Conservation (phyloP, 257 asterid species). For the Mitragyna speciosa region DNA sequence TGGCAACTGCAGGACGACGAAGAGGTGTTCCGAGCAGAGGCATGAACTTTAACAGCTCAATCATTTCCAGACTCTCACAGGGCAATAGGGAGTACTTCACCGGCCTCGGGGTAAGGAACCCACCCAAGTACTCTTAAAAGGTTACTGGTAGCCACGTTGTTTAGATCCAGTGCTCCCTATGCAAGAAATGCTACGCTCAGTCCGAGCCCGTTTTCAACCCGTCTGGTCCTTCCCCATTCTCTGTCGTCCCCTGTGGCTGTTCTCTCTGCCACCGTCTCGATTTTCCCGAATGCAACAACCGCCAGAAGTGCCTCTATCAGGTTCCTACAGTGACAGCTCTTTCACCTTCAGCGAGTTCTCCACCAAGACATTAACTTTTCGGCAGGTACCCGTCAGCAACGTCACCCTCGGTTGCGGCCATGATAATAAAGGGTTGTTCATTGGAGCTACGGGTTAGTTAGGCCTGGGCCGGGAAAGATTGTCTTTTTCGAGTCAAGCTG, state of each 20-base stretch:
- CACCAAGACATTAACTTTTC: slow-evolving; percentile 78
- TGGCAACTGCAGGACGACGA: slow-evolving; percentile 28
- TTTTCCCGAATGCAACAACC: slow-evolving; percentile 60
- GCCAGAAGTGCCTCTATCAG: slow-evolving; percentile 65
- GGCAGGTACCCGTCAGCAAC: slow-evolving; percentile 40
- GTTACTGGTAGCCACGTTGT: slow-evolving; percentile 91
- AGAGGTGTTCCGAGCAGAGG: slow-evolving; percentile 14
- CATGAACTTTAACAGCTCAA: slow-evolving; percentile 59
- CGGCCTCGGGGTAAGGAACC: slow-evolving; percentile 82
- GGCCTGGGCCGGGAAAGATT: slow-evolving; percentile 84
- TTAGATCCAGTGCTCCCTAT: slow-evolving; percentile 90
- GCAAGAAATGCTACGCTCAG: slow-evolving; percentile 71
- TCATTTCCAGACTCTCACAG: slow-evolving; percentile 67
- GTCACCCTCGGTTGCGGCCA: slow-evolving; percentile 87
- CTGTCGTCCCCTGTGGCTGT: slow-evolving; percentile 50
- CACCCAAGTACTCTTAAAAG: slow-evolving; percentile 62
- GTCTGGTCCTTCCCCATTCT: slow-evolving; percentile 43
- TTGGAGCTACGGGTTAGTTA: slow-evolving; percentile 81
- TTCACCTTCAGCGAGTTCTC: slow-evolving; percentile 82
- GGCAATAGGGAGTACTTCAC: slow-evolving; percentile 99
- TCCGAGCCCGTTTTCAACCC: slow-evolving; percentile 86
- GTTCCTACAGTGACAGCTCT: slow-evolving; percentile 88
- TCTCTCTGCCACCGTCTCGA: slow-evolving; percentile 70
- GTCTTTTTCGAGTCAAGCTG: slow-evolving; percentile 71
- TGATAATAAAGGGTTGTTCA: slow-evolving; percentile 78